These are phyloP conservation scores for Fraxinus dipetala DNA, from an alignment of 305 asterid species.

Conservation along the genomic window DNA sequence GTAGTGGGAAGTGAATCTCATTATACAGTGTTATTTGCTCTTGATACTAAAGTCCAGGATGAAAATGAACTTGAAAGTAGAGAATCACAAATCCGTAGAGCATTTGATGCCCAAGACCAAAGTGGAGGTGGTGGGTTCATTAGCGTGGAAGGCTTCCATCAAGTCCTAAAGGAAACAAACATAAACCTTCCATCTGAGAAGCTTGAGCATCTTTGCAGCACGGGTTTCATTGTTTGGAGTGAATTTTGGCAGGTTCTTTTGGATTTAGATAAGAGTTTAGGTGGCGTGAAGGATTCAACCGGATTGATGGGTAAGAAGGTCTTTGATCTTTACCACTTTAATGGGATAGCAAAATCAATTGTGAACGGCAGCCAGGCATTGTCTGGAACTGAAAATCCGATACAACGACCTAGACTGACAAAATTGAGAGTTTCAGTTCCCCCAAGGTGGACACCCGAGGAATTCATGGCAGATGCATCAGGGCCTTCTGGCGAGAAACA, in stretches of 20 bases:
- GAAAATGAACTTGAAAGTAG: constrained; percentile 78
- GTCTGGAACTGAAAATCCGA: constrained; percentile 46
- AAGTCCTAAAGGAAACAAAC: constrained; percentile 57
- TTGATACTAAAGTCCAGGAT: constrained; percentile 73
- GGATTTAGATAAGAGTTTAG: constrained; percentile 72
- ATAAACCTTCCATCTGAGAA: constrained; percentile 64
- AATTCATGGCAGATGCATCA: constrained; percentile 49
- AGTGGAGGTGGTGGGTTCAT: constrained; percentile 99
- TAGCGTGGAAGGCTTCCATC: constrained; percentile 76
- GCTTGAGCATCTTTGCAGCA: constrained; percentile 57
- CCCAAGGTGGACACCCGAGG: constrained; percentile 97
- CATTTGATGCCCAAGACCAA: constrained; percentile 87
- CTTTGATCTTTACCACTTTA: constrained; percentile 84
- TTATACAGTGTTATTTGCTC: constrained; percentile 84
- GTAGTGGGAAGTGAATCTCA: constrained; percentile 98
- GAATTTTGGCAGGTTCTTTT: constrained; percentile 86
- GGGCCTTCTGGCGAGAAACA: constrained; percentile 31
- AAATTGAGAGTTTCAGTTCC: constrained; percentile 85
- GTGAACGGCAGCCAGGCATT: constrained; percentile 39
- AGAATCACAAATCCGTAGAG: constrained; percentile 73
- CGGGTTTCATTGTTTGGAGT: constrained; percentile 87
- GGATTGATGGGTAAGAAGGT: constrained; percentile 83
- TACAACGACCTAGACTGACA: constrained; percentile 77
- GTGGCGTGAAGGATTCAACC: constrained; percentile 85
- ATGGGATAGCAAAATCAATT: constrained; percentile 84